phyloP scores from a whole-genome alignment of 352 stramenopile species.

The Thraustochytrium striatum region DNA sequence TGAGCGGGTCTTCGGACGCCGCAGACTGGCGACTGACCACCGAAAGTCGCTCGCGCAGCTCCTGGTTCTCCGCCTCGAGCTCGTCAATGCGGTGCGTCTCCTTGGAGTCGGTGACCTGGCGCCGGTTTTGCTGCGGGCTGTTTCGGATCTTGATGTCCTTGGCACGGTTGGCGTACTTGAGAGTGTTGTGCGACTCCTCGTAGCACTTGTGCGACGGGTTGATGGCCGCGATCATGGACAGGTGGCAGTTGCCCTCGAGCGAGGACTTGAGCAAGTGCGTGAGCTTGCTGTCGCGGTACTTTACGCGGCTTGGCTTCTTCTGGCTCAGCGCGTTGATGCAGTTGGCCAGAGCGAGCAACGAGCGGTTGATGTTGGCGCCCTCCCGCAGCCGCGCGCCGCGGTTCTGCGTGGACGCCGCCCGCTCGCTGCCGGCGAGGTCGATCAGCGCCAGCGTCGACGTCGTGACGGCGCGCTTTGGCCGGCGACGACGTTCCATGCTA shows the following conservation, averaged over 20 bases:
- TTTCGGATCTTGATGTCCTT: slow-evolving; percentile 78
- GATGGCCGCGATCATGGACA: slow-evolving; percentile 82
- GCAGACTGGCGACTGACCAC: neutral
- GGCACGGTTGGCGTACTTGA: slow-evolving; percentile 83
- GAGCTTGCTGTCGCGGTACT: slow-evolving; percentile 80
- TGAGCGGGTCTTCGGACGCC: too few species aligned
- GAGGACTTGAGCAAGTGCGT: slow-evolving; percentile 80
- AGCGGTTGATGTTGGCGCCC: slow-evolving; percentile 85
- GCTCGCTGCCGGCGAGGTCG: slow-evolving; percentile 78
- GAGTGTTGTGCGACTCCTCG: slow-evolving; percentile 82
- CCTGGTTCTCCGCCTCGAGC: slow-evolving; percentile 39
- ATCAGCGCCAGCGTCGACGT: slow-evolving; percentile 73
- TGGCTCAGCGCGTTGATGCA: slow-evolving; percentile 84
- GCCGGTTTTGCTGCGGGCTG: neutral
- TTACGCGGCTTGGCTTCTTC: slow-evolving; percentile 68
- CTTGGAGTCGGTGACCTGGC: slow-evolving; percentile 3
- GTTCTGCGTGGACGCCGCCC: slow-evolving; percentile 82
- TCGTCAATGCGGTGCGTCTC: slow-evolving; percentile 16
- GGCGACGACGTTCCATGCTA: slow-evolving; percentile 62
- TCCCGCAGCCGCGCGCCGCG: slow-evolving; percentile 73
- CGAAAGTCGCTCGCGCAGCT: neutral
- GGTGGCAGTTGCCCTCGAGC: slow-evolving; percentile 76
- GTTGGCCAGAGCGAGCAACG: slow-evolving; percentile 78
- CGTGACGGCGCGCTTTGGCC: slow-evolving; percentile 57
- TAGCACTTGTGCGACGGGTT: slow-evolving; percentile 67